Percentiles rank a stretch among this genome's conserved stretches.
Conservation (phyloP, 306 rosid species). For the Sicyos edulis region DNA sequence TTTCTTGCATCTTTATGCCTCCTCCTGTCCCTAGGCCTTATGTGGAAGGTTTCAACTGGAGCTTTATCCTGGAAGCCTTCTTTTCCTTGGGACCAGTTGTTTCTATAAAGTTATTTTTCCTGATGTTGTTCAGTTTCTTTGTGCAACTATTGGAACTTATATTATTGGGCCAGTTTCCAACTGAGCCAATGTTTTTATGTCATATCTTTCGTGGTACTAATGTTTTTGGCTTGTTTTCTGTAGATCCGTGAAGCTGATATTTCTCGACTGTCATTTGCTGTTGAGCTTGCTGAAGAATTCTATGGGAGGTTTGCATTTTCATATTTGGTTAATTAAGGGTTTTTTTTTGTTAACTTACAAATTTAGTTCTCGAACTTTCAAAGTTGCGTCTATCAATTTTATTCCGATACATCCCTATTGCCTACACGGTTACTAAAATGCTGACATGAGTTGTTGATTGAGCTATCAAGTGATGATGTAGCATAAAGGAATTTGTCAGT, state of each 20-base stretch:
- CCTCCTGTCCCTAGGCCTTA: neutral
- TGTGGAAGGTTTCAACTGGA: neutral
- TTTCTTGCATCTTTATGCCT: neutral
- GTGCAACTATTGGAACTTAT: too few species aligned
- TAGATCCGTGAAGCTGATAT: slow-evolving; percentile 99
- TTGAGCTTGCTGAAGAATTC: slow-evolving; percentile 98
- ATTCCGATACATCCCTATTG: neutral
- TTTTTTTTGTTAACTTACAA: neutral
- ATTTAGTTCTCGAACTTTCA: neutral
- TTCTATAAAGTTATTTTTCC: too few species aligned
- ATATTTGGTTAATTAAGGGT: slow-evolving; percentile 1
- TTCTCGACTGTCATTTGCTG: slow-evolving; percentile 90
- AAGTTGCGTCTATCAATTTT: neutral
- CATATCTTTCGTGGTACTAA: neutral
- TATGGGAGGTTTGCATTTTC: slow-evolving; percentile 73
- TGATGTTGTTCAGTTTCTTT: too few species aligned
- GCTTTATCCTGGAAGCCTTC: neutral
- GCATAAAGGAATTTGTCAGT: neutral
- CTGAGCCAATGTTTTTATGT: neutral
- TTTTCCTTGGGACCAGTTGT: neutral
- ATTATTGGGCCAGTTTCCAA: neutral
- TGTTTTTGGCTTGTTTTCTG: slow-evolving; percentile 28
- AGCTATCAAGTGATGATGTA: neutral
- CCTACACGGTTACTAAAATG: neutral
- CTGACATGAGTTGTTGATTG: neutral